Conservation (phyloP, 345 rosid species). For the sweet orange (Citrus sinensis) region DVS_A1.0 CM039161.1:19136501-19137000, state of each 20-base stretch:
- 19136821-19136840: conserved; percentile 57
- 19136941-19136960: background rate
- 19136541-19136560: background rate
- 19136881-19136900: background rate
- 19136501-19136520: background rate
- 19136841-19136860: conserved; percentile 4
- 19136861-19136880: background rate
- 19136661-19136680: background rate
- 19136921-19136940: background rate
- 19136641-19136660: background rate
- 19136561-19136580: background rate
- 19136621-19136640: background rate
- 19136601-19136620: background rate
- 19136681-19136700: conserved; percentile 52
- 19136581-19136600: background rate
- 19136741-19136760: conserved; percentile 82
- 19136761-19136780: conserved; percentile 79
- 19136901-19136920: background rate
- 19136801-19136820: conserved; percentile 89
- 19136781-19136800: conserved; percentile 95
- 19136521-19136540: background rate
- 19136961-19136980: background rate
- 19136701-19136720: conserved; percentile 67
- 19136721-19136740: conserved; percentile 88
- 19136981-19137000: background rate